Base-by-base conservation (phyloP, 805 yeast genomes). In the Hanseniaspora meyeri region DNA sequence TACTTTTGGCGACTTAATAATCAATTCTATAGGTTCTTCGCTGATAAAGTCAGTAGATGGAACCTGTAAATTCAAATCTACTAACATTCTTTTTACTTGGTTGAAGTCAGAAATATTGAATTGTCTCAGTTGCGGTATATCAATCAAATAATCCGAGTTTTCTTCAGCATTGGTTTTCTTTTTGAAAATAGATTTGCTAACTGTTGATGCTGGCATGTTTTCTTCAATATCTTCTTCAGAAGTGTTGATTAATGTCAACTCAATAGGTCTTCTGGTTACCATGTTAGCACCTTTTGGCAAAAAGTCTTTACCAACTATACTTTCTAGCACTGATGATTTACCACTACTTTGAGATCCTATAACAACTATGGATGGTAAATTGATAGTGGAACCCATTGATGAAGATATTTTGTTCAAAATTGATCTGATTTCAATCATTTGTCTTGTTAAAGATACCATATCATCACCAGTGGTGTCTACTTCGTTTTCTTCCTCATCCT, bases 211-310 rank as follows among this genome's bases (percentile, higher is more conserved):
- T 19, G 31, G 45, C 45, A 14, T 24, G 11, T 38, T 46, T 12
- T 53, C 51, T 39, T 53, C 43, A 63, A 46, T 31, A 16, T 46
- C 49, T 24, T 46, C 49, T 43, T 75, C 75, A n/a, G 95, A 90
- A 2, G 95, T 81, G 66, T 93, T 90, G 9, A 93, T 83, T 50
- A 93, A 74, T 0, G 98, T 95, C 61, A 93, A 75, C 71, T 93
- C 99, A 49, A 93, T 91, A 1, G 99, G 99, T 63, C 98, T 78
- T 68, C 97, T 80, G 0, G 99, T 93, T 37, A 95, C 98, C 98
- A 93, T 95, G 66, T 95, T 93, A 43, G 87, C 80, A 36, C 99
- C 99, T 69, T 93, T 93, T 38, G 99, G 99, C 58, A 93, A 72
- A 62, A 93, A 93, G 67, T 93, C 97, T 63, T 87, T 95, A n/a